Evolutionary conservation across 176 grass and related monocot genomes (phyloP).

Genomic region (Metroxylon sagu): DNA sequence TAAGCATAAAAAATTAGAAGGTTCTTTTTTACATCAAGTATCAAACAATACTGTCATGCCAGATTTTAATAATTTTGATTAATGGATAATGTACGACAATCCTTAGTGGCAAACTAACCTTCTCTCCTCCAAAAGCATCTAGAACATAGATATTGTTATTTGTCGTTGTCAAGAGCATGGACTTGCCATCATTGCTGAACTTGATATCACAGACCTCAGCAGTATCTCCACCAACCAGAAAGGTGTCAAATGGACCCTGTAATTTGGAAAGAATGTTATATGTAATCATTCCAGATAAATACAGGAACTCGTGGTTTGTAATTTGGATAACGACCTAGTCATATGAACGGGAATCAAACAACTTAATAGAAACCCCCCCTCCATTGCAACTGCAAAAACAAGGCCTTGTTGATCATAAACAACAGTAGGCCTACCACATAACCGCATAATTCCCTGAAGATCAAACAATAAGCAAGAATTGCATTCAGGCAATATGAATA

Average conservation of each 20-base stretch:
- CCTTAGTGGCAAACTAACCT: conserved; percentile 25
- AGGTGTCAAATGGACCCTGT: conserved; percentile 96
- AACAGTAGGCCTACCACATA: conserved; percentile 91
- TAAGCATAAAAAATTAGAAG: too few species aligned
- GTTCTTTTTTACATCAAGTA: too few species aligned
- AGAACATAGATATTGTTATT: conserved; percentile 98
- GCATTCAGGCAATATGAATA: conserved; percentile 16
- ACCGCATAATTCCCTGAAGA: conserved; percentile 67
- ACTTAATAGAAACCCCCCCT: conserved; percentile 94
- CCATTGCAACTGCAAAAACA: conserved; percentile 96
- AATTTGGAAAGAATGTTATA: conserved; percentile 13
- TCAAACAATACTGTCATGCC: too few species aligned
- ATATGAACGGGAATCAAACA: conserved; percentile 95
- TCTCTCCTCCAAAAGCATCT: conserved; percentile 95
- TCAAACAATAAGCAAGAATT: conserved; percentile 26
- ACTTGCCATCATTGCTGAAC: conserved; percentile 96
- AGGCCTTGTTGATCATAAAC: conserved; percentile 99
- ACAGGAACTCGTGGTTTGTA: neutral
- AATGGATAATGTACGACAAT: neutral
- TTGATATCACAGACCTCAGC: conserved; percentile 96
- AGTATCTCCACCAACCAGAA: conserved; percentile 91
- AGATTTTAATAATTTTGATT: too few species aligned
- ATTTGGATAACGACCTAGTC: conserved; percentile 54
- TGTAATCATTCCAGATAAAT: conserved; percentile 2
- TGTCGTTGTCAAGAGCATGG: conserved; percentile 95